Conservation (phyloP, 164 flowering plant genomes). For the Protea cynaroides region DNA sequence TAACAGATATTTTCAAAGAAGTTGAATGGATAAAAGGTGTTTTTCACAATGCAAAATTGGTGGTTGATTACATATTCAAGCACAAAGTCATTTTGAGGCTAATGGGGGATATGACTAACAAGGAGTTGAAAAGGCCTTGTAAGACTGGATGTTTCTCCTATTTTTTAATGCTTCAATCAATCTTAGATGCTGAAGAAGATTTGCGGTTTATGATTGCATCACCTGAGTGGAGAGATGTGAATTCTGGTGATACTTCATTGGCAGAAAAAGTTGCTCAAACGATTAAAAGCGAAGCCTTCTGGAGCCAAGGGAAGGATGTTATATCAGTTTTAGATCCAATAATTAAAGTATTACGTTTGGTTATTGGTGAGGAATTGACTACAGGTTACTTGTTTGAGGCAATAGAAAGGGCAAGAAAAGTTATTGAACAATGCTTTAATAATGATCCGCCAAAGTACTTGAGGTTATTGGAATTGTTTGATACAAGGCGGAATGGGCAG, state of each 20-base stretch:
- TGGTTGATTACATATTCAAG: constrained; percentile 10
- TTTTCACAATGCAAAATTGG: constrained; percentile 9
- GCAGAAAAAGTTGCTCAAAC: constrained; percentile 4
- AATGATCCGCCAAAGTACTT: constrained; percentile 3
- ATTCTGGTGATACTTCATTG: background rate
- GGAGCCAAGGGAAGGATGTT: constrained; percentile 14
- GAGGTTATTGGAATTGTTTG: constrained; percentile 10
- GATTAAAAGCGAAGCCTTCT: constrained; percentile 10
- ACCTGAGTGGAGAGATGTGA: constrained; percentile 13
- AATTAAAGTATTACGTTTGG: constrained; percentile 12
- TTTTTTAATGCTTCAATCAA: constrained; percentile 17
- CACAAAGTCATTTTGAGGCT: constrained; percentile 4
- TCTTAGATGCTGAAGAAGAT: constrained; percentile 12
- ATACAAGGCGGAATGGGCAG: background rate
- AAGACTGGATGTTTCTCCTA: constrained; percentile 7
- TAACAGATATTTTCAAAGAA: constrained; percentile 14
- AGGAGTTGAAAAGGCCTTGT: constrained; percentile 14
- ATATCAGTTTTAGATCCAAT: constrained; percentile 18
- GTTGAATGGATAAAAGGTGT: constrained; percentile 12
- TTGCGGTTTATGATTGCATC: constrained; percentile 10
- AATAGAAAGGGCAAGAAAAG: constrained; percentile 12
- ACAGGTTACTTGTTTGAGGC: constrained; percentile 23
- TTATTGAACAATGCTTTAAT: constrained; percentile 6
- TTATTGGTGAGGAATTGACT: constrained; percentile 20
- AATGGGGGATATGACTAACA: constrained; percentile 9